A percentile compares a stretch with the other conserved stretches of the same genome.
Evolutionary conservation across 768 basidiomycete species (phyloP).

Genomic region (Xerocomellus chrysenteron): DNA sequence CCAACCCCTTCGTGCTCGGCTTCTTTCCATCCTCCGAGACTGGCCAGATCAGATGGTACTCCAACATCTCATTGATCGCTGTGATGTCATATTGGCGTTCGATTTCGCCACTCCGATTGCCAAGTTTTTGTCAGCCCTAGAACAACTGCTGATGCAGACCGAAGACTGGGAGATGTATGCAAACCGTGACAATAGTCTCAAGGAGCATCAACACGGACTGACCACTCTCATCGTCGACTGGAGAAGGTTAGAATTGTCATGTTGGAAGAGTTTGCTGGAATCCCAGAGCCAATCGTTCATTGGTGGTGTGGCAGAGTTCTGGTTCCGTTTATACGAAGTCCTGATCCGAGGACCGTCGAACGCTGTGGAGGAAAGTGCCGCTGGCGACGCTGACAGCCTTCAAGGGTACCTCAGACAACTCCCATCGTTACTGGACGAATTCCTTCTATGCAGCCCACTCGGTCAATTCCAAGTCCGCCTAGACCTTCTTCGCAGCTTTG

Average conservation of each 20-base stretch:
- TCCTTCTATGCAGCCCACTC: constrained; percentile 69
- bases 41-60: constrained; percentile 99
- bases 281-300: constrained; percentile 56
- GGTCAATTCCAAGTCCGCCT: constrained; percentile 80
- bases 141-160: constrained; percentile 80
- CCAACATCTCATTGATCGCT: constrained; percentile 76
- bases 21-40: constrained; percentile 60
- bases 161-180: constrained; percentile 98
- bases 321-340: constrained; percentile 88
- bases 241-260: constrained; percentile 85
- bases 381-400: constrained; percentile 34
- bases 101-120: constrained; percentile 73
- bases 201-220: constrained; percentile 59
- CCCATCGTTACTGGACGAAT: constrained; percentile 78
- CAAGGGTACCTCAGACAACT: constrained; percentile 61
- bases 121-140: constrained; percentile 76
- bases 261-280: constrained; percentile 81
- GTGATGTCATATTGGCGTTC: constrained; percentile 60
- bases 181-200: constrained; percentile 85
- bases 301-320: constrained; percentile 65
- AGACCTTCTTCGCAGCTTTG: constrained; percentile 67
- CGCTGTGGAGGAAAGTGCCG: constrained; percentile 40
- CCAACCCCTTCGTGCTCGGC: constrained; percentile 46
- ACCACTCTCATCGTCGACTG: constrained; percentile 80
- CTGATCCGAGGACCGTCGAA: constrained; percentile 61